These are phyloP conservation scores for Sporothrix globosa DNA, from an alignment of 2,329 filamentous ascomycete genomes.

Conservation along the genomic window DNA sequence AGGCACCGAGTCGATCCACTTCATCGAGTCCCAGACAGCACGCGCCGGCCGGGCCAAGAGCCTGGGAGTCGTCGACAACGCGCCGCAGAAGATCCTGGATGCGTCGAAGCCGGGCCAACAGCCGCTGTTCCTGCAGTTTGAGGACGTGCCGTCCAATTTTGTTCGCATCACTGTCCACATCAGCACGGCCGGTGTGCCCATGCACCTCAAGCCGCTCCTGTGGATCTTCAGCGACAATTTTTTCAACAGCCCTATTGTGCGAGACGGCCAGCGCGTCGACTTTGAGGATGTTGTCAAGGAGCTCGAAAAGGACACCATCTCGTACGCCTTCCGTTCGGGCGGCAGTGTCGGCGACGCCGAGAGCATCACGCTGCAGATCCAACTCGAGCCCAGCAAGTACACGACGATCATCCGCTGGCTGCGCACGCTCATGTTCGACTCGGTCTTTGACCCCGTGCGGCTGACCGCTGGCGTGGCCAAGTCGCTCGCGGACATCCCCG, in stretches of 20 bases:
- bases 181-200: constrained; percentile 74
- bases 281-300: constrained; percentile 93
- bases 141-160: constrained; percentile 91
- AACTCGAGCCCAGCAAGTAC: constrained; percentile 88
- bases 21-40: constrained; percentile 85
- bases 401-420: constrained; percentile 80
- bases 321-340: constrained; percentile 73
- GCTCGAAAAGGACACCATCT: constrained; percentile 87
- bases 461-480: constrained; percentile 71
- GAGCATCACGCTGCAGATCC: constrained; percentile 78
- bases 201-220: constrained; percentile 82
- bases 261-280: constrained; percentile 73
- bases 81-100: constrained; percentile 77
- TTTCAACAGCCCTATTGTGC: constrained; percentile 85
- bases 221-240: constrained; percentile 88
- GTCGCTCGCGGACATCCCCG: constrained; percentile 86
- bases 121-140: constrained; percentile 92
- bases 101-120: constrained; percentile 55
- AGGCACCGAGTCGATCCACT: constrained; percentile 86
- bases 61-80: constrained; percentile 68
- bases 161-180: constrained; percentile 82
- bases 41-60: constrained; percentile 76
- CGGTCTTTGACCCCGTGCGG: constrained; percentile 76
- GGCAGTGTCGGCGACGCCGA: constrained; percentile 75
- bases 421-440: constrained; percentile 82